These are phyloP conservation scores for Fusarium mundagurra DNA, from an alignment of 2,329 filamentous ascomycete species.

Conservation along the genomic window DNA sequence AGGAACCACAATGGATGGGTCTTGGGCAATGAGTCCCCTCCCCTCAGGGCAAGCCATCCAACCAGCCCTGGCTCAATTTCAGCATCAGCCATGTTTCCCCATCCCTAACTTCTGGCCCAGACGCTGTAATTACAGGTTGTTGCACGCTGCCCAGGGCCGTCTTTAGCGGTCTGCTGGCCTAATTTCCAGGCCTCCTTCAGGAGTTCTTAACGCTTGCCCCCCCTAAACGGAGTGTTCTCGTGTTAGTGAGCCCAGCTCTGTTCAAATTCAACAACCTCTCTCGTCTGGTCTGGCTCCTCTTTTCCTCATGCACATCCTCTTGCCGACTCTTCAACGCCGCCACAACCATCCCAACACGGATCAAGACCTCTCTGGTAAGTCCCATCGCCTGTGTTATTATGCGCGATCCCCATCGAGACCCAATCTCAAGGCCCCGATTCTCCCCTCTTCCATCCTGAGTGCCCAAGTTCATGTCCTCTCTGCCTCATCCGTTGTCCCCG, in stretches of 20 bases:
- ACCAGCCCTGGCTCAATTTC: conserved; percentile 37
- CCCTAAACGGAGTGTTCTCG: conserved; percentile 23
- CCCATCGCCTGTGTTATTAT: conserved; percentile 45
- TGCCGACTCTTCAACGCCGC: conserved; percentile 47
- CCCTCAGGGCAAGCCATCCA: conserved; percentile 34
- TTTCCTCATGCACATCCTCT: conserved; percentile 56
- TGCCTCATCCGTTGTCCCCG: conserved; percentile 42
- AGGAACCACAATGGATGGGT: conserved; percentile 30
- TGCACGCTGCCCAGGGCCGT: background rate
- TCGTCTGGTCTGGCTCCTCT: conserved; percentile 50
- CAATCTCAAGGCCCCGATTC: conserved; percentile 40
- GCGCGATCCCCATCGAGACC: conserved; percentile 49
- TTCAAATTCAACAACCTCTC: conserved; percentile 54
- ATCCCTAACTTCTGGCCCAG: background rate
- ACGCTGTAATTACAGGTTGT: conserved; percentile 21
- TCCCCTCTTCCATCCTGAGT: conserved; percentile 39
- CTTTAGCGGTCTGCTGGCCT: conserved; percentile 7
- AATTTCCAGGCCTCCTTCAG: conserved; percentile 12
- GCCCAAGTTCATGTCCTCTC: conserved; percentile 33
- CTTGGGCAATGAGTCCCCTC: conserved; percentile 21
- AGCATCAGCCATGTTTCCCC: conserved; percentile 7
- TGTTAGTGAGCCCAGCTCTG: conserved; percentile 44
- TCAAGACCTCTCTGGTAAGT: conserved; percentile 52
- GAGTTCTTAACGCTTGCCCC: conserved; percentile 14
- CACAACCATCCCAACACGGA: conserved; percentile 47